Base-by-base conservation (phyloP, 75 land plant genomes). In the Cupressus sempervirens region DNA sequence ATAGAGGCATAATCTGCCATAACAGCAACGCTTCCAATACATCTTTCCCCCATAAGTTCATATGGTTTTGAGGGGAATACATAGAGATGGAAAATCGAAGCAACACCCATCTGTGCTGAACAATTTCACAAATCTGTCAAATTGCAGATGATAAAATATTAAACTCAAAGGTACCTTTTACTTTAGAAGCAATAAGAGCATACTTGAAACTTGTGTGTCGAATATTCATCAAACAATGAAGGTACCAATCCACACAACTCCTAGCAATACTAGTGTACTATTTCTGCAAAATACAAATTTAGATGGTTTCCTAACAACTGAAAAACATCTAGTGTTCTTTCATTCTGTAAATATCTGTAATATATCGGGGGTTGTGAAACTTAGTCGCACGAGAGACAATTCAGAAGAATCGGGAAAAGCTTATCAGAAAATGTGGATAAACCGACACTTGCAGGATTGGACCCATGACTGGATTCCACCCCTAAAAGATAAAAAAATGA, bases 21-120 rank as follows among this genome's bases (percentile, higher is more conserved):
- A 38, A 96, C 97, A 81, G 95, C 84, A 76, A 96, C 92, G 86
- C 85, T 89, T 79, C 93, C 94, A 84, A 88, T 29, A 68, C 89
- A 82, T 23, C 88, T 91, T 6, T 93, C 88, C 56, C 95, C 98
- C 94, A 96, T 92, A 38, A 89, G 85, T 87, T 93, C 92, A 86
- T 97, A 97, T 3, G 99, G 99, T 80, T 88, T 92, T 52, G 97
- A 92, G 86, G 99, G 97, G 82, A 94, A 94, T 16, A 95, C 93
- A 87, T 91, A 97, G 23, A 97, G 89, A 88, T 97, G 97, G 81
- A 93, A 91, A 76, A 92, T 85, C 72, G 99, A 89, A 91, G 99
- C 99, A 90, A 94, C 86, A 45, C 90, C 93, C 97, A 97, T 97
- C 99, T 97, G 97, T 83, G 88, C 94, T 91, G 93, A 82, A 50